These are phyloP conservation scores for Taiwanofungus camphoratus DNA, from an alignment of 1,284 basidiomycete species.

Conservation along the genomic window DNA sequence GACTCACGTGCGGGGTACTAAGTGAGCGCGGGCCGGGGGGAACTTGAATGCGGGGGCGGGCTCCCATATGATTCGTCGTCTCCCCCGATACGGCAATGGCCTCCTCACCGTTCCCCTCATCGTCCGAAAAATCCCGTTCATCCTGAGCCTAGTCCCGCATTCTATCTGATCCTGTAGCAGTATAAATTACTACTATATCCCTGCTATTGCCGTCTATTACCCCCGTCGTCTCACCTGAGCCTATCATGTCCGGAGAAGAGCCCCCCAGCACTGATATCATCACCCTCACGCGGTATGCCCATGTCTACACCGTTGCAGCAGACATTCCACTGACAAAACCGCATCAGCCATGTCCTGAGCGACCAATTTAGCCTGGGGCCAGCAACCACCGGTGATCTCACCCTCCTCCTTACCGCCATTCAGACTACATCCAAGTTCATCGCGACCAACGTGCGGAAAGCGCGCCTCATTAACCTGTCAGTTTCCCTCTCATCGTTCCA, in stretches of 20 bases:
- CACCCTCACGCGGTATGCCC: constrained; percentile 78
- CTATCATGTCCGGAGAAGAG: constrained; percentile 54
- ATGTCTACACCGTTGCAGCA: not conserved
- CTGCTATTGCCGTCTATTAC: constrained; percentile 2
- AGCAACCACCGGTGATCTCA: constrained; percentile 88
- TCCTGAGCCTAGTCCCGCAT: not conserved
- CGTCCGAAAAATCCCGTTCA: constrained; percentile 8
- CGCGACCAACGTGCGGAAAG: constrained; percentile 95
- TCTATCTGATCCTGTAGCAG: not conserved
- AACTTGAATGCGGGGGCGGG: not conserved
- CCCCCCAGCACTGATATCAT: constrained; percentile 81
- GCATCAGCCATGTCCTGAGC: constrained; percentile 72
- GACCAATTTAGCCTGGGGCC: constrained; percentile 79
- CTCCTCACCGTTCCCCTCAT: constrained; percentile 5
- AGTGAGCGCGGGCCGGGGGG: not conserved
- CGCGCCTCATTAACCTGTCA: constrained; percentile 94
- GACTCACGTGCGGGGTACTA: too few species aligned
- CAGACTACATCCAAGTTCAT: constrained; percentile 97
- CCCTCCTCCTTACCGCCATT: constrained; percentile 91
- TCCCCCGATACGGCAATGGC: constrained; percentile 3
- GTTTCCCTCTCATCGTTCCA: constrained; percentile 32
- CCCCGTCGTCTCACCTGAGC: constrained; percentile 8
- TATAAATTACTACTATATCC: too few species aligned
- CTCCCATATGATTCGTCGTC: not conserved
- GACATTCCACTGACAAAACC: constrained; percentile 2